A percentile compares a stretch with the other conserved stretches of the same genome.
phyloP scores from a whole-genome alignment of 2,329 filamentous ascomycete species.

The Penicillium capsulatum region DNA sequence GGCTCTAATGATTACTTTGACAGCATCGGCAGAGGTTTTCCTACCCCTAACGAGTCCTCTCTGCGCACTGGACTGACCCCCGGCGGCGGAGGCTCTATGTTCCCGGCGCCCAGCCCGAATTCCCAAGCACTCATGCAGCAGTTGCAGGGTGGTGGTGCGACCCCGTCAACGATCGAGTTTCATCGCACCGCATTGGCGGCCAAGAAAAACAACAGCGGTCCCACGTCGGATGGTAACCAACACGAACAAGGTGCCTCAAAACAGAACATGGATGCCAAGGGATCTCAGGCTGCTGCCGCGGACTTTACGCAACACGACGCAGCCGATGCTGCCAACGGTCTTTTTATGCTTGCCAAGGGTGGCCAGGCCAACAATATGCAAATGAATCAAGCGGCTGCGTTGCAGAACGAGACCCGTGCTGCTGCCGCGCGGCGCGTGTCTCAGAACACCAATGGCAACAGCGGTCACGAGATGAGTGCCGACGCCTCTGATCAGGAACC shows the following conservation, averaged over 20 bases:
- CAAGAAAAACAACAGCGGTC: slow-evolving; percentile 52
- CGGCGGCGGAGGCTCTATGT: slow-evolving; percentile 94
- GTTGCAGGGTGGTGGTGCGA: slow-evolving; percentile 74
- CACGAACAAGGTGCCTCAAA: slow-evolving; percentile 36
- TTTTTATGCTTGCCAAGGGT: slow-evolving; percentile 78
- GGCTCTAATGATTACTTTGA: slow-evolving; percentile 82
- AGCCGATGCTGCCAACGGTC: slow-evolving; percentile 89
- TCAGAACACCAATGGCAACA: slow-evolving; percentile 45
- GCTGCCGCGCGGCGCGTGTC: slow-evolving; percentile 40
- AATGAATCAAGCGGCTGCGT: slow-evolving; percentile 39
- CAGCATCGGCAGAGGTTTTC: slow-evolving; percentile 76
- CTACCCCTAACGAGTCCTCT: slow-evolving; percentile 94
- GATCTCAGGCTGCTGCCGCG: slow-evolving; percentile 45
- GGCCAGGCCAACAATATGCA: slow-evolving; percentile 53
- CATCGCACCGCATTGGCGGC: slow-evolving; percentile 85
- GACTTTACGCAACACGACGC: slow-evolving; percentile 84
- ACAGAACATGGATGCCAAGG: slow-evolving; percentile 43
- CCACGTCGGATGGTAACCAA: slow-evolving; percentile 42
- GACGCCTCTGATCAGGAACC: slow-evolving; percentile 68
- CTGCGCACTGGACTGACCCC: slow-evolving; percentile 87
- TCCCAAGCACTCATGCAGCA: slow-evolving; percentile 77
- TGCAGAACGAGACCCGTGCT: slow-evolving; percentile 44
- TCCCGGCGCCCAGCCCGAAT: slow-evolving; percentile 84
- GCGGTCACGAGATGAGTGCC: slow-evolving; percentile 64
- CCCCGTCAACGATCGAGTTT: slow-evolving; percentile 87